Base-by-base conservation (phyloP, 306 rosid genomes). In the Vigna hirtella region DNA sequence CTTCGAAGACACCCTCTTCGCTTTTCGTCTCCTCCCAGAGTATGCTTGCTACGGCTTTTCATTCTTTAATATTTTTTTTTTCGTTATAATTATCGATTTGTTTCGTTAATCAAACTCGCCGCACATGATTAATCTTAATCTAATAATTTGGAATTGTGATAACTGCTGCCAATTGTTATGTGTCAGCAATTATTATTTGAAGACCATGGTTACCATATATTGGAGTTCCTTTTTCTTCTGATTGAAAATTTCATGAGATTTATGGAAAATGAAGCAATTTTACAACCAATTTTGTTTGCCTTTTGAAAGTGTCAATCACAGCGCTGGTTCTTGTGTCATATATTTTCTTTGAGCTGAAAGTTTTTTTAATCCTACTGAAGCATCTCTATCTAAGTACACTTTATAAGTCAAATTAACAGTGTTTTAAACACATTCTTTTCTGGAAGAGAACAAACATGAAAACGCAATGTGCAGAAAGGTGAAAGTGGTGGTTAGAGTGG, bases 11-110 rank as follows among this genome's bases (percentile, higher is more conserved):
- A 77, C 83, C 66, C 89, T 89, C 86, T 32, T 89, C 14, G 97
- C 98, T 84, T 92, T 94, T 79, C 95, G 87, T 84, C 91, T 90
- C 56, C 90, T 94, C 65, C 96, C 97, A 5, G 65, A 88, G 98
- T 94, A 83, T 52, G 86, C 63, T 3, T 53, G 85, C 70, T 15
- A 13, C 9, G 58, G 40, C 20, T 53, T 3, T 20, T n/a, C 50
- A 50, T 53, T 24, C 20, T 32, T 12, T 13, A 20, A 56, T 10
- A 22, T 10, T 9, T 7, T 45, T 55, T 43, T 12, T 36, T 69
- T 10, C 9, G 2, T 67, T 26, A 28, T 55, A 1, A 2, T 56
- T 43, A 1, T 58, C 16, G 1, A 40, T 52, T 38, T 58, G 9
- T 47, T 68, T 59, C 24, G 2, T 70, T 59, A 10, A 63, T 83